These are phyloP conservation scores for Spergularia azorica DNA, from an alignment of 179 eudicot species.

Conservation along the genomic window DNA sequence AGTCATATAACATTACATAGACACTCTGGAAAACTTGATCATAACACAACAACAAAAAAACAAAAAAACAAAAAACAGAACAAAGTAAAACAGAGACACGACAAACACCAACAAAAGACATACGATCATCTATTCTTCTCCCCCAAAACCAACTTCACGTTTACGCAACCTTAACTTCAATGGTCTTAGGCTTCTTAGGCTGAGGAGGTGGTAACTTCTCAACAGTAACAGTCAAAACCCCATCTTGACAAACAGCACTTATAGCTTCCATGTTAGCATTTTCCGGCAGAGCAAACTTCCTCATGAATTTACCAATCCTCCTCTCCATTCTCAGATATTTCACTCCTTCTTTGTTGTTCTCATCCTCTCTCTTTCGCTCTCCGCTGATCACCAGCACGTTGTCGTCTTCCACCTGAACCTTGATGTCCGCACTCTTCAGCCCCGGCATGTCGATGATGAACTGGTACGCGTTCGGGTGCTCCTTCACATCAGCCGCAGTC, in stretches of 20 bases:
- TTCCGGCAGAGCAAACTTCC: constrained; percentile 65
- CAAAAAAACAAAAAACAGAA: no score
- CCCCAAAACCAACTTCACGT: no score
- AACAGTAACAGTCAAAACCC: constrained; percentile 59
- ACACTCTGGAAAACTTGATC: no score
- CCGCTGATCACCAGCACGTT: constrained; percentile 55
- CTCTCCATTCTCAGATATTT: constrained; percentile 68
- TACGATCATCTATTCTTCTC: no score
- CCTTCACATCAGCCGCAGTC: constrained; percentile 58
- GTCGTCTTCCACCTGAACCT: constrained; percentile 64
- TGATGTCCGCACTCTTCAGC: constrained; percentile 46
- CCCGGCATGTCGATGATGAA: constrained; percentile 74
- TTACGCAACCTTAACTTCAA: constrained; percentile 55
- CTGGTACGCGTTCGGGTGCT: constrained; percentile 45
- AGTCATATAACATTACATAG: no score
- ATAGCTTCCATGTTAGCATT: constrained; percentile 45
- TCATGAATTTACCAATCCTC: constrained; percentile 67
- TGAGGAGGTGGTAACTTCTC: constrained; percentile 69
- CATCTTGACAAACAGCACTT: constrained; percentile 59
- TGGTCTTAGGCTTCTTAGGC: constrained; percentile 73
- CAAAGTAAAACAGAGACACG: no score
- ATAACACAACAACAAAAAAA: no score
- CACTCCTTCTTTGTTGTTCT: constrained; percentile 34
- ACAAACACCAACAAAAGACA: no score
- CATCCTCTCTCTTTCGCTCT: constrained; percentile 54